phyloP scores from a whole-genome alignment of 306 rosid species.

The Citrullus colocynthis region DNA sequence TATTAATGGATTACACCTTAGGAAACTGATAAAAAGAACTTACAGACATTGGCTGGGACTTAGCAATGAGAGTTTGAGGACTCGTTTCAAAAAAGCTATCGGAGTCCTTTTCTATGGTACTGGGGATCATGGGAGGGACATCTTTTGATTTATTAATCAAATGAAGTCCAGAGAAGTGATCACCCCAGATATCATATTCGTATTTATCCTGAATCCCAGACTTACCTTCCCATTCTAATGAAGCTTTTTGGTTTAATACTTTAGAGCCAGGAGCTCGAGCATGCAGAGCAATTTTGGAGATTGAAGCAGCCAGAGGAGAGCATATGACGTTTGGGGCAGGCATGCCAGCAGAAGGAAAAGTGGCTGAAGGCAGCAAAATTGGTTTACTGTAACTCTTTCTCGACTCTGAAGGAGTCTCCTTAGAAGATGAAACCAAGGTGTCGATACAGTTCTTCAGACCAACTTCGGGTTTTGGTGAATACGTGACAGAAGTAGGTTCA shows the following conservation, averaged over 20 bases:
- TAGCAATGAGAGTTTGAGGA: conserved; percentile 49
- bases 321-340: conserved; percentile 16
- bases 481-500: conserved; percentile 19
- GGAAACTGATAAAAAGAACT: conserved; percentile 21
- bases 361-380: conserved; percentile 31
- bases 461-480: conserved; percentile 17
- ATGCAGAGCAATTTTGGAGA: conserved; percentile 28
- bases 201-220: conserved; percentile 39
- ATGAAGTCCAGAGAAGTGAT: conserved; percentile 68
- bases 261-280: conserved; percentile 77
- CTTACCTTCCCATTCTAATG: conserved; percentile 22
- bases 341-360: conserved; percentile 31
- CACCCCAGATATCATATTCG: conserved; percentile 94
- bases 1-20: conserved; percentile 31
- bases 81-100: conserved; percentile 86
- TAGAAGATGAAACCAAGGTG: conserved; percentile 18
- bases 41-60: conserved; percentile 26
- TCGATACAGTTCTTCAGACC: conserved; percentile 6
- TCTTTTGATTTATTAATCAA: conserved; percentile 35
- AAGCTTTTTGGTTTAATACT: conserved; percentile 23
- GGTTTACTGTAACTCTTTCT: conserved; percentile 23
- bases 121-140: conserved; percentile 37
- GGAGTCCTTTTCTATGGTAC: conserved; percentile 34
- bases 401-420: conserved; percentile 24
- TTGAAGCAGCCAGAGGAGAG: conserved; percentile 24